Base-by-base conservation (phyloP, 768 basidiomycete genomes). In the Lactarius pseudohatsudake region DNA sequence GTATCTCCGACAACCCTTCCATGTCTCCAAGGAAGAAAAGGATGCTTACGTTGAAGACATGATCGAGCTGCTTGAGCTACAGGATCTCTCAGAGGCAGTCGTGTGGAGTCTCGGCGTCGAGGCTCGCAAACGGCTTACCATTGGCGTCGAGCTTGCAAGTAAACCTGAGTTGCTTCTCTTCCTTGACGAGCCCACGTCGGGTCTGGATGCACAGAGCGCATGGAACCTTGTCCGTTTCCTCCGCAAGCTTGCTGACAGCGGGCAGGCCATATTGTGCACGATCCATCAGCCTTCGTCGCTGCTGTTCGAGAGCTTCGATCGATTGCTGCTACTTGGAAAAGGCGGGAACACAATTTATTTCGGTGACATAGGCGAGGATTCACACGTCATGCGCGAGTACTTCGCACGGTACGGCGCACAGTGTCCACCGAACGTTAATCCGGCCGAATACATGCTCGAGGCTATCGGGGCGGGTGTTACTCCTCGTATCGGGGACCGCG, bases 321-420 rank as follows among this genome's bases (percentile, higher is more conserved):
- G 87, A 53, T 76, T 90, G 53, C 74, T 91, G 34, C 78, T 90
- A 15, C 79, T 89, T n/a, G 88, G 94, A 69, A 80, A 81, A 22
- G 94, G 94, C 2, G 95, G 95, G 11, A 89, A 92, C 75, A 94
- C 93, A 0, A 91, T 96, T 15, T 96, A 96, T 81, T 96, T 92
- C 72, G 94, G 94, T 54, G 90, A 92, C 68, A 92, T 96, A 55
- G 94, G 93, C 38, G 75, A 81, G 57, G 91, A 93, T 68, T 91
- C 92, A 9, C 72, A 78, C 1, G 79, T 86, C 53, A 79, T 96
- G 62, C 86, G 85, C 28, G 81, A 87, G 6, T 96, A 96, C 78
- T 93, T 96, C 72, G 84, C 86, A 22, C 81, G 81, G 11, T 78
- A 91, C 64, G 92, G 92, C 11, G 94, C 90, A 0, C 65, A 75